Conservation (phyloP, 164 flowering plant species). For the Macadamia integrifolia region DNA sequence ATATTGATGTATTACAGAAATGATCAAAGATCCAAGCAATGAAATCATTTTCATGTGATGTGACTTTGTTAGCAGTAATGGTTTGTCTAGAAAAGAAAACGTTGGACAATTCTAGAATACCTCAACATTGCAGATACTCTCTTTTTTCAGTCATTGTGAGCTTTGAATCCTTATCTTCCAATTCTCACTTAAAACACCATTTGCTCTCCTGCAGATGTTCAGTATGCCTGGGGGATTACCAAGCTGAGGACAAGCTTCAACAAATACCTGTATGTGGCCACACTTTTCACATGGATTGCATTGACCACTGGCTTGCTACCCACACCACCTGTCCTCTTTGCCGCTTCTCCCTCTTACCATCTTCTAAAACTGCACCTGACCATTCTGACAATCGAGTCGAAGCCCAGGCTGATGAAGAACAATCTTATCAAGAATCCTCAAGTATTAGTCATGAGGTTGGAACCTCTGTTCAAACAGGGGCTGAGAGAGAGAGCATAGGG, state of each 20-base stretch:
- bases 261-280: conserved; percentile 81
- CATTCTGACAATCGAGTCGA: conserved; percentile 9
- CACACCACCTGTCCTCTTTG: conserved; percentile 73
- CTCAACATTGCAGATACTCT: too few relatives aligned
- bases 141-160: too few relatives aligned
- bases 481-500: conserved; percentile 9
- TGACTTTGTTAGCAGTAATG: too few relatives aligned
- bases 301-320: conserved; percentile 57
- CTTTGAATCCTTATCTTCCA: not conserved
- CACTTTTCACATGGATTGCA: conserved; percentile 78
- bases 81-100: too few relatives aligned
- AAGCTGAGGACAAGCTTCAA: conserved; percentile 73
- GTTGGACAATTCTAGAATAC: too few relatives aligned
- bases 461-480: conserved; percentile 7
- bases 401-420: conserved; percentile 5
- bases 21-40: too few relatives aligned
- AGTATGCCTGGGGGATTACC: conserved; percentile 80
- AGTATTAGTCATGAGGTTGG: conserved; percentile 5
- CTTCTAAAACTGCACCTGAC: conserved; percentile 23
- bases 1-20: too few relatives aligned
- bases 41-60: too few relatives aligned
- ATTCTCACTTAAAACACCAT: too few relatives aligned
- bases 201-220: conserved; percentile 52
- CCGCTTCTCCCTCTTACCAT: conserved; percentile 46
- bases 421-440: conserved; percentile 3